A percentile compares a stretch with the other conserved stretches of the same genome.
Conservation (phyloP, 805 yeast genomes). For the Wickerhamomyces queroliae region DNA sequence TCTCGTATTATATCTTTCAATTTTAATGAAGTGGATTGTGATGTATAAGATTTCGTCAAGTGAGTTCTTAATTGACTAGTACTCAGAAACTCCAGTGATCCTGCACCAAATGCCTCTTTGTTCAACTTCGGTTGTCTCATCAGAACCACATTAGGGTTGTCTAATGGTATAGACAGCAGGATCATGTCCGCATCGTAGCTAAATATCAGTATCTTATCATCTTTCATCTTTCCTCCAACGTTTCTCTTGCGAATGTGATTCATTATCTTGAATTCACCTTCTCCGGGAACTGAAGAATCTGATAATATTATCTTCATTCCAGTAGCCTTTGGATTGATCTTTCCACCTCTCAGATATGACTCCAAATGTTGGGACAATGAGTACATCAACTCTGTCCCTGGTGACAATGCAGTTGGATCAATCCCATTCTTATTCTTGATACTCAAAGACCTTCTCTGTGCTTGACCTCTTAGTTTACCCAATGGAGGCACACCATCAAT, state of each 20-base stretch:
- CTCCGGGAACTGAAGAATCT: slow-evolving; percentile 93
- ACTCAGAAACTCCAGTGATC: slow-evolving; percentile 75
- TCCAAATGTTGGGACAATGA: slow-evolving; percentile 67
- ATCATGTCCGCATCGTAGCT: slow-evolving; percentile 95
- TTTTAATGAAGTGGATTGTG: too few species aligned
- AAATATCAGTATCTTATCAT: slow-evolving; percentile 79
- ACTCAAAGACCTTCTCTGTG: slow-evolving; percentile 85
- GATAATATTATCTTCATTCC: slow-evolving; percentile 66
- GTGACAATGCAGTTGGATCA: slow-evolving; percentile 85
- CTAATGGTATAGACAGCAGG: slow-evolving; percentile 79
- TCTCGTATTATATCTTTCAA: slow-evolving; percentile 60
- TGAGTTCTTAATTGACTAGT: slow-evolving; percentile 63
- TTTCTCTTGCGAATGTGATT: slow-evolving; percentile 67
- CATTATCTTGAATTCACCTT: slow-evolving; percentile 97
- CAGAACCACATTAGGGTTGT: slow-evolving; percentile 79
- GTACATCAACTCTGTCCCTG: slow-evolving; percentile 93
- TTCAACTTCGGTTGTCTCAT: slow-evolving; percentile 63
- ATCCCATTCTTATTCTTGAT: slow-evolving; percentile 73
- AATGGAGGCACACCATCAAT: slow-evolving; percentile 97
- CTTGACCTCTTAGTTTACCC: slow-evolving; percentile 93
- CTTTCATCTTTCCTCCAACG: slow-evolving; percentile 41
- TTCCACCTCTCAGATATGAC: slow-evolving; percentile 46
- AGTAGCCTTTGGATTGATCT: slow-evolving; percentile 71
- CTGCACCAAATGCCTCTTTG: slow-evolving; percentile 41
- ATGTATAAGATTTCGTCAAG: slow-evolving; percentile 52